Evolutionary conservation across 352 stramenopile species (phyloP).

Genomic region (Phytophthora litchii): DNA sequence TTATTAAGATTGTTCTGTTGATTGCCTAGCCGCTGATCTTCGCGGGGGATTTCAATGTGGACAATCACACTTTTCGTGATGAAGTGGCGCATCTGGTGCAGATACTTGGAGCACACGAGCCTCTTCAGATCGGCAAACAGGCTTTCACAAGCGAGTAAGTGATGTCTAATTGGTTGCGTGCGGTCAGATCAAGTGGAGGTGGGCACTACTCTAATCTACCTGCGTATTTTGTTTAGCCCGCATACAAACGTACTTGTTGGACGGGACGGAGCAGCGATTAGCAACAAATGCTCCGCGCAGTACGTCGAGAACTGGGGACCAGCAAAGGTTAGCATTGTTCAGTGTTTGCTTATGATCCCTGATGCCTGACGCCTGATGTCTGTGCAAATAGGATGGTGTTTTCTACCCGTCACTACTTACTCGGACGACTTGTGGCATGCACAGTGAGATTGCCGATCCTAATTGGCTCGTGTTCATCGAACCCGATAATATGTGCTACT

Average conservation of each 20-base stretch:
- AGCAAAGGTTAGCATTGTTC: conserved; percentile 32
- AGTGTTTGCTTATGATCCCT: not conserved
- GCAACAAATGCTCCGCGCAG: conserved; percentile 69
- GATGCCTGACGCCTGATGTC: not conserved
- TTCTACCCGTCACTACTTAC: conserved; percentile 62
- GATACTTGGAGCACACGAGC: conserved; percentile 55
- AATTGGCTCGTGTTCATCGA: conserved; percentile 45
- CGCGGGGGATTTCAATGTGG: conserved; percentile 85
- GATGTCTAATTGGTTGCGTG: not conserved
- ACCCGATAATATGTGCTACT: conserved; percentile 70
- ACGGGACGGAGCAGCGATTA: conserved; percentile 75
- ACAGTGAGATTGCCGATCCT: conserved; percentile 18
- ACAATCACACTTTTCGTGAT: conserved; percentile 75
- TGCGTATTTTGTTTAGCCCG: conserved; percentile 43
- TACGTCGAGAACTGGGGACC: conserved; percentile 81
- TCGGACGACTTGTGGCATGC: conserved; percentile 52
- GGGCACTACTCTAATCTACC: not conserved
- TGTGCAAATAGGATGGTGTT: conserved; percentile 46
- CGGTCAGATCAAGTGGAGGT: not conserved
- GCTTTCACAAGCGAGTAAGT: conserved; percentile 84
- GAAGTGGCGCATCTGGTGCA: conserved; percentile 73
- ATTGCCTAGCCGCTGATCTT: conserved; percentile 69
- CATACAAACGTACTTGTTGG: conserved; percentile 81
- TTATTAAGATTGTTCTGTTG: conserved; percentile 6
- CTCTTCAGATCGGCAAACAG: conserved; percentile 56